Evolutionary conservation across 805 yeast species (phyloP).

Genomic region (Candida coleopterorum): DNA sequence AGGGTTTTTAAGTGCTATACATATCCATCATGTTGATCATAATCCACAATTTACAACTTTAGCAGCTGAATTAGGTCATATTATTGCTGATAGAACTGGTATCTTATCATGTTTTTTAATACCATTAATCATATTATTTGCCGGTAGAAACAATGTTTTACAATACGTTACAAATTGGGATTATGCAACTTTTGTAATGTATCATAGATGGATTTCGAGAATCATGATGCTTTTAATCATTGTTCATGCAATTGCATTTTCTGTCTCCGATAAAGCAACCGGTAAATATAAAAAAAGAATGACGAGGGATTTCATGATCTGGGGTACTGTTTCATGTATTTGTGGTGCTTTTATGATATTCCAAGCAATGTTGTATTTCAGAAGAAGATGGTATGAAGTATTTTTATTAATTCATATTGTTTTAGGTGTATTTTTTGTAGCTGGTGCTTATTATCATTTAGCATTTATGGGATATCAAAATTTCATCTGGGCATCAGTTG

Average conservation of each 20-base stretch:
- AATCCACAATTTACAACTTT: constrained; percentile 15
- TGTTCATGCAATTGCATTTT: constrained; percentile 35
- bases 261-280: constrained; percentile 10
- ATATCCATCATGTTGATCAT: constrained; percentile 20
- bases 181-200: constrained; percentile 49
- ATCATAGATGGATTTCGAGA: constrained; percentile 57
- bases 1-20: constrained; percentile 23
- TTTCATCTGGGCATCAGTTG: constrained; percentile 27
- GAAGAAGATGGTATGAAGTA: constrained; percentile 53
- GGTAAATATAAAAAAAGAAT: constrained; percentile 11
- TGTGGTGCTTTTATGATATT: constrained; percentile 45
- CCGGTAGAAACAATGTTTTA: constrained; percentile 69
- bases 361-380: constrained; percentile 49
- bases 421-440: constrained; percentile 40
- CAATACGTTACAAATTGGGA: constrained; percentile 53
- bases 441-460: constrained; percentile 54
- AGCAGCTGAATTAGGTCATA: constrained; percentile 30
- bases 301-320: constrained; percentile 17
- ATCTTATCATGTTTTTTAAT: constrained; percentile 46
- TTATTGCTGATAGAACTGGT: constrained; percentile 54
- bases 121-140: constrained; percentile 60
- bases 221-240: constrained; percentile 37
- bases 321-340: constrained; percentile 25
- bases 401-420: constrained; percentile 30
- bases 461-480: constrained; percentile 20